A percentile compares a stretch with the other conserved stretches of the same genome.
Evolutionary conservation across 129 eudicot genomes (phyloP).

Genomic region (Centrapalus pauciflorus): DNA sequence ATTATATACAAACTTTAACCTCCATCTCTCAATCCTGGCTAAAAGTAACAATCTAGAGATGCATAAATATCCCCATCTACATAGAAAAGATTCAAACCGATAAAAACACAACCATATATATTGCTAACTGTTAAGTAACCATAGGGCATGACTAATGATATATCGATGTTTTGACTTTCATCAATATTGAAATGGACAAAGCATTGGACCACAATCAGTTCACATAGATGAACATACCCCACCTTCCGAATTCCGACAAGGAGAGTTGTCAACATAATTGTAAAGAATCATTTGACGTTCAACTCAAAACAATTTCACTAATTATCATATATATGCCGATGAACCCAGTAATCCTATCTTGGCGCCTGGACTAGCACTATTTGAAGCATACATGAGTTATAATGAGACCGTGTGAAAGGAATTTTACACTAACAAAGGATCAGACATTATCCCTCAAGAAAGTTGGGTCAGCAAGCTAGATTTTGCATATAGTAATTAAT

Average conservation of each 20-base stretch:
- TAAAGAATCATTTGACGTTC: background rate
- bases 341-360: no score
- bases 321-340: no score
- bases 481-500: no score
- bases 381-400: background rate
- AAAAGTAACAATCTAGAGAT: background rate
- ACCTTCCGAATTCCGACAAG: no score
- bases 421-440: no score
- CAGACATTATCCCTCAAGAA: no score
- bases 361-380: no score
- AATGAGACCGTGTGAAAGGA: background rate
- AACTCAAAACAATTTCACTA: background rate
- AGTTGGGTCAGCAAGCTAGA: no score
- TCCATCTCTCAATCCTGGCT: no score
- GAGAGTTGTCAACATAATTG: background rate
- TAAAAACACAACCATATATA: background rate
- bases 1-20: background rate
- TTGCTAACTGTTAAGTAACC: background rate
- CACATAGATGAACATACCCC: background rate
- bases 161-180: background rate
- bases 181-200: background rate
- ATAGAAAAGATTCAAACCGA: background rate
- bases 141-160: constrained; percentile 2
- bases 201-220: no score
- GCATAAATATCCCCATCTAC: background rate